phyloP scores from a whole-genome alignment of 148 eudicot species.

The Heliosperma pusillum region DNA sequence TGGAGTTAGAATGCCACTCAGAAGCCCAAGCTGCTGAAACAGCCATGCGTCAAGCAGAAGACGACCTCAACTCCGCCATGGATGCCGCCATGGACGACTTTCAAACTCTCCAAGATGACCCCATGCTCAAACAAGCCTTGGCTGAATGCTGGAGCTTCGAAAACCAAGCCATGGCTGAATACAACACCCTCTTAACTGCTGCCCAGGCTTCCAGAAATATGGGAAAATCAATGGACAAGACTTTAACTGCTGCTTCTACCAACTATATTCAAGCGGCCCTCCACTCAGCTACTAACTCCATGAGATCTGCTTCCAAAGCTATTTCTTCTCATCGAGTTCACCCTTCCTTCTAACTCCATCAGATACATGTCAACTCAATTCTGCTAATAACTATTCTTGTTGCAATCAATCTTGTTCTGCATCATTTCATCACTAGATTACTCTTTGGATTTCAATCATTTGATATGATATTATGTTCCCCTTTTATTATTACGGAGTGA shows the following conservation, averaged over 20 bases:
- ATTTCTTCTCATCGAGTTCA: constrained; percentile 65
- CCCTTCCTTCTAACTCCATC: too few species aligned
- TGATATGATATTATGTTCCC: too few species aligned
- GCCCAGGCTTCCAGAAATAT: constrained; percentile 50
- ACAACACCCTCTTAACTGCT: constrained; percentile 32
- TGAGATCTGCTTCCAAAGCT: constrained; percentile 65
- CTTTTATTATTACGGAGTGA: too few species aligned
- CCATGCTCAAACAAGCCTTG: constrained; percentile 33
- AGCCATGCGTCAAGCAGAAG: constrained; percentile 47
- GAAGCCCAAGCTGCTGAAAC: constrained; percentile 38
- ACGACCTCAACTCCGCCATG: constrained; percentile 57
- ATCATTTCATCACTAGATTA: too few species aligned
- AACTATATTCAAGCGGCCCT: constrained; percentile 74
- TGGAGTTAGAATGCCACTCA: constrained; percentile 42
- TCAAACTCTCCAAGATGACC: too few species aligned
- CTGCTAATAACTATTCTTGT: too few species aligned
- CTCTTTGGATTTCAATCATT: too few species aligned
- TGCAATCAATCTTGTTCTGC: too few species aligned
- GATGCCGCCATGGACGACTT: too few species aligned
- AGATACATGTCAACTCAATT: too few species aligned
- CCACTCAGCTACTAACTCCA: constrained; percentile 52
- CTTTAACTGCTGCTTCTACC: constrained; percentile 54
- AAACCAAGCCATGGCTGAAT: constrained; percentile 35
- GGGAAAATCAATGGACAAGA: constrained; percentile 60
- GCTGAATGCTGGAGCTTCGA: constrained; percentile 42